These are phyloP conservation scores for Kalmusia sp. DNA, from an alignment of 2,329 filamentous ascomycete genomes.

Conservation along the genomic window DNA sequence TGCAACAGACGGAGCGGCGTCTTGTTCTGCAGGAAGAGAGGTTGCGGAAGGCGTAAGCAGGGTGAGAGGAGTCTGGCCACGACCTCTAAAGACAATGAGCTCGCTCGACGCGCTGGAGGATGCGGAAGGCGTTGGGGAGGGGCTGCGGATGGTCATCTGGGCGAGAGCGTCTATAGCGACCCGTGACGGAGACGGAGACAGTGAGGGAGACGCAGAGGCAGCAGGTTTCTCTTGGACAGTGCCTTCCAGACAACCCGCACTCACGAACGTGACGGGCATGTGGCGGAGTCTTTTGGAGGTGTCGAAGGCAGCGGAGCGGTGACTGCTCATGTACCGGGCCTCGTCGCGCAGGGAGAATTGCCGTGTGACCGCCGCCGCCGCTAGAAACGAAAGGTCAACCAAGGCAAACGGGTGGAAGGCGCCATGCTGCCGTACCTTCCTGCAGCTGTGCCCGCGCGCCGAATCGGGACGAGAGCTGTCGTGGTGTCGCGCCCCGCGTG, in stretches of 20 bases:
- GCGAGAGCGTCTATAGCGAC: conserved; percentile 35
- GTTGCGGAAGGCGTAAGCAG: neutral
- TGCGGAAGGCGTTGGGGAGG: conserved; percentile 41
- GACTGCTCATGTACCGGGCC: conserved; percentile 63
- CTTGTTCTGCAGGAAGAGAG: neutral
- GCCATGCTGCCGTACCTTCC: conserved; percentile 25
- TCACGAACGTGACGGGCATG: conserved; percentile 65
- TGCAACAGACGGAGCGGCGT: conserved; percentile 2
- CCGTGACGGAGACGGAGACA: neutral
- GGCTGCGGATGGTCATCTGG: conserved; percentile 43
- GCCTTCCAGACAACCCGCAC: conserved; percentile 57
- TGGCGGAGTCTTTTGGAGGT: conserved; percentile 61
- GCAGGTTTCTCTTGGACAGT: conserved; percentile 42
- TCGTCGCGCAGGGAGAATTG: conserved; percentile 62
- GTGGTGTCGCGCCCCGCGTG: conserved; percentile 24
- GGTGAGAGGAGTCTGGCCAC: conserved; percentile 19
- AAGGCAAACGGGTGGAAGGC: conserved; percentile 11
- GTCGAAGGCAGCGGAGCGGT: conserved; percentile 54
- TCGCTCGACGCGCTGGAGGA: conserved; percentile 64
- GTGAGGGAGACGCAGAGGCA: neutral
- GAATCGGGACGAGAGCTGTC: conserved; percentile 14
- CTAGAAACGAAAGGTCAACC: conserved; percentile 29
- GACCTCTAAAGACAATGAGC: conserved; percentile 59
- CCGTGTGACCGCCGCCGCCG: conserved; percentile 12
- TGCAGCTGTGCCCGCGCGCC: conserved; percentile 17